phyloP scores from a whole-genome alignment of 2,329 filamentous ascomycete species.

The Fragosphaeria purpurea region DNA sequence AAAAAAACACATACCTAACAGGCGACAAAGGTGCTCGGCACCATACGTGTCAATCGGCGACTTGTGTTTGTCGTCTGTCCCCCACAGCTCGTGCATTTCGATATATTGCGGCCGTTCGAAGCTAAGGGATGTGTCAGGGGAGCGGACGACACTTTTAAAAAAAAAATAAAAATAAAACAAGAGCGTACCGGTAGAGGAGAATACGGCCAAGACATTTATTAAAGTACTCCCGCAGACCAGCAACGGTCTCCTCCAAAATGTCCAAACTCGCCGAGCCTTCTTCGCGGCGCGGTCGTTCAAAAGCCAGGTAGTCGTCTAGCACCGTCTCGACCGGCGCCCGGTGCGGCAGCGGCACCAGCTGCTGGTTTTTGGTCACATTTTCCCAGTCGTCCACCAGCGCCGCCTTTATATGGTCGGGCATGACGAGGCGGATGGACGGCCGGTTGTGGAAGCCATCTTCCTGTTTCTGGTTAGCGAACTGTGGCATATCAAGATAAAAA shows the following conservation, averaged over 20 bases:
- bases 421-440: slow-evolving; percentile 73
- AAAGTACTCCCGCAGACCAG: slow-evolving; percentile 86
- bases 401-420: slow-evolving; percentile 85
- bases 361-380: slow-evolving; percentile 90
- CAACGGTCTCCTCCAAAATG: slow-evolving; percentile 80
- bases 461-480: slow-evolving; percentile 33
- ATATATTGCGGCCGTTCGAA: slow-evolving; percentile 88
- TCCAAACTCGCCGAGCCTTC: slow-evolving; percentile 63
- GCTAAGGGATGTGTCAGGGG: slow-evolving; percentile 29
- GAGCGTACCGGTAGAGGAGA: slow-evolving; percentile 62
- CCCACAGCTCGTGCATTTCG: slow-evolving; percentile 63
- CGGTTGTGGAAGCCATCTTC: slow-evolving; percentile 80
- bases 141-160: background rate
- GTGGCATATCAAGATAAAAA: no score
- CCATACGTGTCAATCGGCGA: slow-evolving; percentile 76
- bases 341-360: slow-evolving; percentile 77
- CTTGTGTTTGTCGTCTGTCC: slow-evolving; percentile 46
- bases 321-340: slow-evolving; percentile 65
- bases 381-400: slow-evolving; percentile 98
- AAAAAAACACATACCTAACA: slow-evolving; percentile 59
- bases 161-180: background rate
- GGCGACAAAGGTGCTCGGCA: slow-evolving; percentile 78
- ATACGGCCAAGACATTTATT: slow-evolving; percentile 82
- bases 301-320: slow-evolving; percentile 67
- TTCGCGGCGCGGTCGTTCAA: slow-evolving; percentile 57